Conservation (phyloP, 305 asterid species). For the Withania somnifera region DNA sequence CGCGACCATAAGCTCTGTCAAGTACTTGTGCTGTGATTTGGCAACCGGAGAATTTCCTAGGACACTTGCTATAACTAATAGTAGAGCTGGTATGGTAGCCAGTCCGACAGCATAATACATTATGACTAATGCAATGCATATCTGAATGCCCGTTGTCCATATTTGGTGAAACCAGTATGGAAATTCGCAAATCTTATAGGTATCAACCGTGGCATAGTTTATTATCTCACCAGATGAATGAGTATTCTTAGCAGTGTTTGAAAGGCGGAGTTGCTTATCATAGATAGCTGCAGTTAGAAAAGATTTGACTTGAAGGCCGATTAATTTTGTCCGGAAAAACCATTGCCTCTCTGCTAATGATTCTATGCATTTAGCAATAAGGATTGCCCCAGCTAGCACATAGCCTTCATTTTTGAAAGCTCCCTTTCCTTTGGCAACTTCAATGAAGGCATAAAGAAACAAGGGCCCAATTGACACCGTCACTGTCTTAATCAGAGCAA, state of each 20-base stretch:
- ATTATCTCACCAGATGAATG: slow-evolving; percentile 28
- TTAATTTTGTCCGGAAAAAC: slow-evolving; percentile 15
- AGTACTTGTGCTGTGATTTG: slow-evolving; percentile 10
- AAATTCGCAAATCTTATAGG: slow-evolving; percentile 20
- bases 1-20: slow-evolving; percentile 9
- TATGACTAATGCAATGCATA: slow-evolving; percentile 12
- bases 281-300: slow-evolving; percentile 21
- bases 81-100: slow-evolving; percentile 15
- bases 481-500: slow-evolving; percentile 16
- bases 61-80: slow-evolving; percentile 9
- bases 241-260: slow-evolving; percentile 11
- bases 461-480: slow-evolving; percentile 24
- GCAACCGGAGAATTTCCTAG: slow-evolving; percentile 14
- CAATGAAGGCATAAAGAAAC: slow-evolving; percentile 21
- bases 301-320: slow-evolving; percentile 19
- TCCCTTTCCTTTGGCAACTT: slow-evolving; percentile 14
- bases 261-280: slow-evolving; percentile 18
- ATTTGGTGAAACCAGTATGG: slow-evolving; percentile 26
- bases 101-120: slow-evolving; percentile 20
- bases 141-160: slow-evolving; percentile 24
- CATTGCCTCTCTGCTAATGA: slow-evolving; percentile 26
- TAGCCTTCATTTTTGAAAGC: slow-evolving; percentile 14
- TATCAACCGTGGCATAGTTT: slow-evolving; percentile 27
- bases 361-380: slow-evolving; percentile 21
- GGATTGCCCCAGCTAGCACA: slow-evolving; percentile 7